Evolutionary conservation across 225 moss, liverwort and hornwort species (phyloP).

Genomic region (Straminergon stramineum): DNA sequence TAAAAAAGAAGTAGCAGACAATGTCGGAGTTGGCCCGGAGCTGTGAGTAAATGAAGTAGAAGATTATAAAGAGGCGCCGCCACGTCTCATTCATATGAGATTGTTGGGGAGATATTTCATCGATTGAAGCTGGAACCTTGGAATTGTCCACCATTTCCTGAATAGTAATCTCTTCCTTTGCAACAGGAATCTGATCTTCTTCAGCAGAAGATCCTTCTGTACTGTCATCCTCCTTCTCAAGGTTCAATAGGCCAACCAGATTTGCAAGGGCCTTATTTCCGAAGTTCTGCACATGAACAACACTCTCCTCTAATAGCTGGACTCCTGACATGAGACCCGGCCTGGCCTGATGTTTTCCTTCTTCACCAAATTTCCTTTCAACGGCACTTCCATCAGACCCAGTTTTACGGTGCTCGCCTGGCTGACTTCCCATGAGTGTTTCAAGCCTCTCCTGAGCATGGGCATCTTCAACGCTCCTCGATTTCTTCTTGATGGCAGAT

Average conservation of each 20-base stretch:
- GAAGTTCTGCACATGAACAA: conserved; percentile 76
- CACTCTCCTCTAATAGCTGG: conserved; percentile 76
- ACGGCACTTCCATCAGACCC: conserved; percentile 20
- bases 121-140: conserved; percentile 23
- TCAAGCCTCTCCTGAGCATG: conserved; percentile 21
- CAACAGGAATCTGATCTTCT: conserved; percentile 46
- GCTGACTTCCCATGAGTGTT: conserved; percentile 9
- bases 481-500: conserved; percentile 22
- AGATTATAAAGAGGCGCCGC: conserved; percentile 62
- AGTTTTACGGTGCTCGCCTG: conserved; percentile 21
- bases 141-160: conserved; percentile 24
- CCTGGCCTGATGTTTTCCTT: conserved; percentile 37
- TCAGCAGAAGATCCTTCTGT: conserved; percentile 73
- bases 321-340: conserved; percentile 70
- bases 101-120: conserved; percentile 39
- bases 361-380: conserved; percentile 35
- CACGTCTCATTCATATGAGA: conserved; percentile 54
- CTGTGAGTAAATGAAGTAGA: conserved; percentile 60
- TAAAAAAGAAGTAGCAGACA: conserved; percentile 97
- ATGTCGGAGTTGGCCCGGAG: conserved; percentile 70
- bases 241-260: conserved; percentile 81
- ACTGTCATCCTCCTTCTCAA: conserved; percentile 73
- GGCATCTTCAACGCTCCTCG: conserved; percentile 30
- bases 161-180: conserved; percentile 23
- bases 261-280: conserved; percentile 91